phyloP scores from a whole-genome alignment of 768 basidiomycete species.

The Lentinula guzmanii region DNA sequence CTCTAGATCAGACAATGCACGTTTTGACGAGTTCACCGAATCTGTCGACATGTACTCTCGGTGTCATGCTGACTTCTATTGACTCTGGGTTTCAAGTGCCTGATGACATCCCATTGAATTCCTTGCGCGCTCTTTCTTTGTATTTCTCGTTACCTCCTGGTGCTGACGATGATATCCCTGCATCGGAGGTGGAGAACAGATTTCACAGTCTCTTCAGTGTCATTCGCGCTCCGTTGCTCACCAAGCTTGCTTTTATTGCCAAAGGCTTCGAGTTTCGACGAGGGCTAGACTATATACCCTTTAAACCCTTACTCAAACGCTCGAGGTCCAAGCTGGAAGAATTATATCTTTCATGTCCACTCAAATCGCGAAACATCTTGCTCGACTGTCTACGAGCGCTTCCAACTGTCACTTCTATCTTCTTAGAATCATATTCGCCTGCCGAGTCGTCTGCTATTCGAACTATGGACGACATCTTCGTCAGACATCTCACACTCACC shows the following conservation, averaged over 20 bases:
- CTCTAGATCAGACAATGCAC: neutral
- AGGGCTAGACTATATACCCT: neutral
- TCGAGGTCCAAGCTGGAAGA: neutral
- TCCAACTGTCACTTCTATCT: neutral
- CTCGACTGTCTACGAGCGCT: neutral
- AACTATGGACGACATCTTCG: neutral
- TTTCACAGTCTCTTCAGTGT: neutral
- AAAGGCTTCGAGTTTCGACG: neutral
- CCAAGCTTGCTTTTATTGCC: neutral
- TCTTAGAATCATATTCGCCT: neutral
- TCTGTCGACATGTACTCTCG: constrained; percentile 2
- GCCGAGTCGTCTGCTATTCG: neutral
- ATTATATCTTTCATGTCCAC: neutral
- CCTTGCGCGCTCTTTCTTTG: neutral
- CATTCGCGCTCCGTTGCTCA: neutral
- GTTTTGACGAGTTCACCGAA: constrained; percentile 1
- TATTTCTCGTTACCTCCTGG: neutral
- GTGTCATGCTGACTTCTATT: neutral
- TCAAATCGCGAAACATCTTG: neutral
- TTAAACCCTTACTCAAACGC: neutral
- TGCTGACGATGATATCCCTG: neutral
- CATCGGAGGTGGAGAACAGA: neutral
- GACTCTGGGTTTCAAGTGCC: neutral
- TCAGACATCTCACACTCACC: neutral
- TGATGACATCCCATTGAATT: neutral